Evolutionary conservation across 2,329 filamentous ascomycete species (phyloP).

Genomic region (Trichoderma sp.): DNA sequence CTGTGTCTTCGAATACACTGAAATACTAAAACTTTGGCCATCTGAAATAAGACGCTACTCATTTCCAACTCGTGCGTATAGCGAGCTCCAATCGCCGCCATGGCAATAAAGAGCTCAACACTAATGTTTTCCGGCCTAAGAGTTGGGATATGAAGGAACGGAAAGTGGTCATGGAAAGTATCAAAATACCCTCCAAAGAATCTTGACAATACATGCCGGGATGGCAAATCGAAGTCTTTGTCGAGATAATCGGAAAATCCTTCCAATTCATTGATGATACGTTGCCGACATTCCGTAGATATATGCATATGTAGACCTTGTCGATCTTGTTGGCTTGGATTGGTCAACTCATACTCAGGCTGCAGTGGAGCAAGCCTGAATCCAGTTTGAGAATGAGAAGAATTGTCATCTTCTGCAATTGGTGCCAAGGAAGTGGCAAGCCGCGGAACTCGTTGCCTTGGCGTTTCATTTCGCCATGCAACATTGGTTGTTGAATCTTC

Average conservation of each 20-base stretch:
- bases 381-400: background rate
- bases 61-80: background rate
- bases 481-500: background rate
- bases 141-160: background rate
- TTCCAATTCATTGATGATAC: background rate
- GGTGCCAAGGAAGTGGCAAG: background rate
- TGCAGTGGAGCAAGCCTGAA: background rate
- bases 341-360: background rate
- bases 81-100: background rate
- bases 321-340: background rate
- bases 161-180: background rate
- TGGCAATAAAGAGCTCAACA: background rate
- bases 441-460: background rate
- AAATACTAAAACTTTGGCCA: background rate
- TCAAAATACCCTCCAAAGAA: background rate
- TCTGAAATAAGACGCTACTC: background rate
- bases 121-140: background rate
- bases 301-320: background rate
- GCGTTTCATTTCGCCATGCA: background rate
- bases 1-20: background rate
- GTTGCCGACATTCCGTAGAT: background rate
- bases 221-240: background rate
- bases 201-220: background rate
- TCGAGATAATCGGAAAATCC: background rate
- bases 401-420: background rate